A percentile compares a stretch with the other conserved stretches of the same genome.
These are phyloP conservation scores for Pisolithus albus DNA, from an alignment of 768 basidiomycete genomes.

Conservation along the genomic window DNA sequence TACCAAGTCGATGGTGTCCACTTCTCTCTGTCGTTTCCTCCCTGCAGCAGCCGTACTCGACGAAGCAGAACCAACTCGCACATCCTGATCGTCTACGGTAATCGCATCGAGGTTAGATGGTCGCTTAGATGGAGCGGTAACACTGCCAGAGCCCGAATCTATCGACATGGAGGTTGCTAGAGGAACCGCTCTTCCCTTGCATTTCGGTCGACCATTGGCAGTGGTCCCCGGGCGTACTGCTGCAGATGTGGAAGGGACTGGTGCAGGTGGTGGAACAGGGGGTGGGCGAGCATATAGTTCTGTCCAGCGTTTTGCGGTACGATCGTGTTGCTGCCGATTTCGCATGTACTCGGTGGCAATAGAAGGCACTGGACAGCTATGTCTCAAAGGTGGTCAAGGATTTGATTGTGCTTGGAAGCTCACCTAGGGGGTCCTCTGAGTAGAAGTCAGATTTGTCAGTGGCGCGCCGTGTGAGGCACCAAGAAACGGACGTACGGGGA, in stretches of 20 bases:
- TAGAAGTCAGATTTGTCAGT: constrained; percentile 4
- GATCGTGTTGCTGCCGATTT: constrained; percentile 65
- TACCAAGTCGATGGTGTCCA: constrained; percentile 24
- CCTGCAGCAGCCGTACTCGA: constrained; percentile 8
- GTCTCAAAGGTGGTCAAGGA: neutral
- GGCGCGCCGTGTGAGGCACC: neutral
- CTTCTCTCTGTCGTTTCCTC: constrained; percentile 33
- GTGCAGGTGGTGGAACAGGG: constrained; percentile 22
- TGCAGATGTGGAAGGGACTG: constrained; percentile 10
- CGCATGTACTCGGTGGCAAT: constrained; percentile 66
- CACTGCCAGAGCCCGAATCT: constrained; percentile 8
- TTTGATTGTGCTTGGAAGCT: constrained; percentile 5
- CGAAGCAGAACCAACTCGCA: constrained; percentile 13
- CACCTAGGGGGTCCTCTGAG: constrained; percentile 67
- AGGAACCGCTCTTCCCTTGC: constrained; percentile 27
- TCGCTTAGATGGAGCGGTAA: constrained; percentile 9
- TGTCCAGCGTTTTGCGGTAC: constrained; percentile 75
- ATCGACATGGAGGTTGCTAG: constrained; percentile 5
- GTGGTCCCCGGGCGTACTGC: neutral
- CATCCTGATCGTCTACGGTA: constrained; percentile 28
- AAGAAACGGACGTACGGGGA: constrained; percentile 53
- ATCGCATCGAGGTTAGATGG: constrained; percentile 16
- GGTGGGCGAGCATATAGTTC: constrained; percentile 56
- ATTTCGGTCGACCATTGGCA: constrained; percentile 23
- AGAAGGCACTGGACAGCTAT: constrained; percentile 44